Base-by-base conservation (phyloP, 1,139 yeast genomes). In the Kurtzmaniella quercitrusa region DNA sequence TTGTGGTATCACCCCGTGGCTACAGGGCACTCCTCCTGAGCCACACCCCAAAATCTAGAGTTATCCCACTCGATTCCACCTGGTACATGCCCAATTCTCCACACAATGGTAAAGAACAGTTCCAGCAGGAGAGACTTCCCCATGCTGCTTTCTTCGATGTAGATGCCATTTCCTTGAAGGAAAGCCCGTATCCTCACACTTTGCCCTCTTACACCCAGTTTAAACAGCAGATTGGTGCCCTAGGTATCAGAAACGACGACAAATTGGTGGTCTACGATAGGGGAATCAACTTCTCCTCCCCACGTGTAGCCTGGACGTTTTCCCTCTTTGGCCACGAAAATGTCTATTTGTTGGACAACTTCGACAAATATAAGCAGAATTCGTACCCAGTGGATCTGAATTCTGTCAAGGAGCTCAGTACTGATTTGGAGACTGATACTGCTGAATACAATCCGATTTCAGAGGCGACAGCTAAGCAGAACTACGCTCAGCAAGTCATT, bases 281-380 rank as follows among this genome's bases (percentile, higher is more conserved):
- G 51, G 75, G 77, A 38, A 96, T 96, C 1, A 81, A 86, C 49
- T 89, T 91, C 62, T 83, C 95, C 36, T 80, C 91, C 4, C 96
- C 98, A 29, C 73, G 98, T 51, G 94, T 86, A 23, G 91, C 91
- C 1, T 93, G 96, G 96, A 88, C 90, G 55, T 75, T 91, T 54
- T 71, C 81, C 24, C 70, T 85, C 3, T 87, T 84, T 61, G 94
- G 94, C 4, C 97, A 90, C 60, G 63, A 74, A 34, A 65, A 70
- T 41, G 85, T 90, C 10, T 75, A 70, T 52, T 62, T 91, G 44
- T 73, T 93, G 53, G 86, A 91, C 64, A 85, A 84, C 50, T 91
- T 70, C 56, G 74, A 76, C 7, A 62, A 63, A 18, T 90, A 85
- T 53, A 55, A 58, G 38, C 46, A 47, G n/a, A 48, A 46, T 11